Percentiles rank a stretch among this genome's conserved stretches.
phyloP scores from a whole-genome alignment of 2,329 filamentous ascomycete species.

The Verticillium albo-atrum region DNA sequence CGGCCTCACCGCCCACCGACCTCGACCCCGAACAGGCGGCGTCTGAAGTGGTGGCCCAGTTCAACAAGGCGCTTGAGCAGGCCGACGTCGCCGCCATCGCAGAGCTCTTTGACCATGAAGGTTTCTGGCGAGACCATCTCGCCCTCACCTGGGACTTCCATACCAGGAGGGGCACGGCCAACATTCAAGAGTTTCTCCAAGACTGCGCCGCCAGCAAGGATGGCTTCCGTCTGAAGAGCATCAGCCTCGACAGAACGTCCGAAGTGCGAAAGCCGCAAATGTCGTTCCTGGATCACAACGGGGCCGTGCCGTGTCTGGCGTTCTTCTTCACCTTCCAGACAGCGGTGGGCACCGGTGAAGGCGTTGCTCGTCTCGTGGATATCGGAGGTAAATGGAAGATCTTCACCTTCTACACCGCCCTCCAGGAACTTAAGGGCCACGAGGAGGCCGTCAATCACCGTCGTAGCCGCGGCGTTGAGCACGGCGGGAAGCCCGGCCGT shows the following conservation, averaged over 20 bases:
- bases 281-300: constrained; percentile 32
- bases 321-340: constrained; percentile 54
- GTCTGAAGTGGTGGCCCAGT: constrained; percentile 24
- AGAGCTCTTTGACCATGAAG: constrained; percentile 34
- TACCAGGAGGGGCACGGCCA: not conserved
- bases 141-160: constrained; percentile 52
- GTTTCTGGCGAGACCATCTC: constrained; percentile 57
- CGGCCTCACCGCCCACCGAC: constrained; percentile 19
- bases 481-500: constrained; percentile 18
- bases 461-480: constrained; percentile 45
- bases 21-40: constrained; percentile 33
- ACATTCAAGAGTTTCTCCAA: not conserved
- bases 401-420: constrained; percentile 50
- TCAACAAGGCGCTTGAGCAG: constrained; percentile 35
- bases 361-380: constrained; percentile 47
- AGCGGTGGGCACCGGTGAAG: constrained; percentile 48
- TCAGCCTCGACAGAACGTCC: constrained; percentile 36
- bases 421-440: constrained; percentile 42
- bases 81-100: constrained; percentile 28
- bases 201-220: not conserved
- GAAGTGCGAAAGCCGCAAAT: constrained; percentile 21
- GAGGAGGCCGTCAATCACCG: constrained; percentile 37
- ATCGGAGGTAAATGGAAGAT: constrained; percentile 42
- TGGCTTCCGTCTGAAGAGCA: constrained; percentile 28
- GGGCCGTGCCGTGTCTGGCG: constrained; percentile 46